Evolutionary conservation across 352 stramenopile genomes (phyloP).

Genomic region (Pythium biforme): DNA sequence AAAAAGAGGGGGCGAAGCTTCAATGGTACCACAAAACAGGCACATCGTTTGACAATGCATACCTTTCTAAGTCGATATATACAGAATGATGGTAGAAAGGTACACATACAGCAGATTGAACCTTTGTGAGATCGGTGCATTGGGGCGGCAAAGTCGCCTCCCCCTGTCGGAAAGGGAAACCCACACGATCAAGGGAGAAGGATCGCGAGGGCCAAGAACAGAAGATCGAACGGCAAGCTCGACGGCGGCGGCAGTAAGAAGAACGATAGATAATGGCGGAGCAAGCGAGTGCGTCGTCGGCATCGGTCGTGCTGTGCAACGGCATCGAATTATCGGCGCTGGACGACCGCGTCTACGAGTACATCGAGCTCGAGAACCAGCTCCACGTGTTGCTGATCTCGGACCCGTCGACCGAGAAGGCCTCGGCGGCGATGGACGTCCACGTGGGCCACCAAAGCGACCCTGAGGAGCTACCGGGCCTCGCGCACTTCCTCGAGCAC

Average conservation of each 20-base stretch:
- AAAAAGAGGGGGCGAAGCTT: background rate
- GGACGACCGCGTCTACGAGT: slow-evolving; percentile 64
- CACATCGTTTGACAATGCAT: slow-evolving; percentile 2
- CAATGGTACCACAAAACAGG: slow-evolving; percentile 5
- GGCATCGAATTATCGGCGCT: slow-evolving; percentile 65
- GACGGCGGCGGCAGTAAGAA: no score
- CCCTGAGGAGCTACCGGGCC: slow-evolving; percentile 77
- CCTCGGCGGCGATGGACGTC: slow-evolving; percentile 93
- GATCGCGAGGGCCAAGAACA: no score
- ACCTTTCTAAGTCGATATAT: background rate
- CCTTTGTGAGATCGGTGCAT: no score
- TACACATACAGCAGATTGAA: no score
- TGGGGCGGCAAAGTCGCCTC: no score
- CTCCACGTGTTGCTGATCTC: slow-evolving; percentile 85
- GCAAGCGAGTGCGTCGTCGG: slow-evolving; percentile 12
- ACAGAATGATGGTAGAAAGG: background rate
- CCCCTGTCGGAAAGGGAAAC: no score
- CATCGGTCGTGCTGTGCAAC: slow-evolving; percentile 36
- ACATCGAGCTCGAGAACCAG: slow-evolving; percentile 45
- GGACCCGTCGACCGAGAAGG: slow-evolving; percentile 91
- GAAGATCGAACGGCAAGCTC: no score
- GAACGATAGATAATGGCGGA: background rate
- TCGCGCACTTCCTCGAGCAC: slow-evolving; percentile 95
- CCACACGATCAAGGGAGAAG: background rate
- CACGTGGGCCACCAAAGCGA: slow-evolving; percentile 93